phyloP scores from a whole-genome alignment of 495 filamentous ascomycete genomes.

The Aspergillus bertholletiae region DNA sequence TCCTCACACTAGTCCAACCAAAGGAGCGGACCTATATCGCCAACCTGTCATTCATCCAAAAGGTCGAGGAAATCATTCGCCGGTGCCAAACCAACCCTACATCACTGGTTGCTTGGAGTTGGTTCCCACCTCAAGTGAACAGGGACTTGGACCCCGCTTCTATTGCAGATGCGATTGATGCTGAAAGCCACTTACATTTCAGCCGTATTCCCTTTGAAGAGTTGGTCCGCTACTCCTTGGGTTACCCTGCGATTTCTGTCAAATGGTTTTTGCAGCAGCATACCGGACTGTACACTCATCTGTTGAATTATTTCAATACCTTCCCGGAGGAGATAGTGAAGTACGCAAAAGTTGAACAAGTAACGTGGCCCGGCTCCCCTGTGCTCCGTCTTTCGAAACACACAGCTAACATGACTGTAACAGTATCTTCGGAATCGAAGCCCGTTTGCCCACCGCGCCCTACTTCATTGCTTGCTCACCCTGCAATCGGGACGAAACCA shows the following conservation, averaged over 20 bases:
- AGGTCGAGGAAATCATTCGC: conserved; percentile 42
- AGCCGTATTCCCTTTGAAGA: conserved; percentile 39
- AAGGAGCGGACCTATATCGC: conserved; percentile 25
- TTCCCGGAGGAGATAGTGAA: conserved; percentile 31
- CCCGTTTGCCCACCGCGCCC: conserved; percentile 38
- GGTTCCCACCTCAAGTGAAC: conserved; percentile 30
- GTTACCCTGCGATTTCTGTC: conserved; percentile 27
- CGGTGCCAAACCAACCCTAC: conserved; percentile 23
- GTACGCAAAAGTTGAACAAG: conserved; percentile 37
- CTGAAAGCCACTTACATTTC: conserved; percentile 44
- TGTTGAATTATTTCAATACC: conserved; percentile 30
- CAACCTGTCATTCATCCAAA: conserved; percentile 33
- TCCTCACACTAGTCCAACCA: conserved; percentile 23
- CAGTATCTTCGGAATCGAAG: conserved; percentile 35
- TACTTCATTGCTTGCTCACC: conserved; percentile 24
- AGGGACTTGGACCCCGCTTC: conserved; percentile 15
- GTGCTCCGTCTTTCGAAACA: not conserved
- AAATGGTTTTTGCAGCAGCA: conserved; percentile 45
- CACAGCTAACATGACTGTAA: not conserved
- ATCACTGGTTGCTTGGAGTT: conserved; percentile 30
- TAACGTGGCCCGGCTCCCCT: conserved; percentile 9
- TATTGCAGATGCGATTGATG: conserved; percentile 36
- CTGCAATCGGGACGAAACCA: conserved; percentile 15
- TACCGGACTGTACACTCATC: conserved; percentile 33
- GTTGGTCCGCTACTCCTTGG: conserved; percentile 37